Evolutionary conservation across 495 filamentous ascomycete species (phyloP).

Genomic region (Hyaloscypha hepaticicola): DNA sequence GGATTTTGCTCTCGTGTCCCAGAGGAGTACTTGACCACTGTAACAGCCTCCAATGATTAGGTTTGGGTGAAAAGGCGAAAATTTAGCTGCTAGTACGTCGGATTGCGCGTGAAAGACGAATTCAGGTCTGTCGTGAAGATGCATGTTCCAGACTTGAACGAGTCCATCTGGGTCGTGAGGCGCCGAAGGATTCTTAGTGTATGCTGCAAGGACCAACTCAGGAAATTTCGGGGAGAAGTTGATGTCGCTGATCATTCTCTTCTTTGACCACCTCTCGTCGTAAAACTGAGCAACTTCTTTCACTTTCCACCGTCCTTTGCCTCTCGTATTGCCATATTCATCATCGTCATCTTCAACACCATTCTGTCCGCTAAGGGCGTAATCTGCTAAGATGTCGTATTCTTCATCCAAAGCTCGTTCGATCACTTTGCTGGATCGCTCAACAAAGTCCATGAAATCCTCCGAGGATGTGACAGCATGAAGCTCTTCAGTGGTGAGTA

Average conservation of each 20-base stretch:
- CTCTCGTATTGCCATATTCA: slow-evolving; percentile 63
- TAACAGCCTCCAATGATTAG: slow-evolving; percentile 94
- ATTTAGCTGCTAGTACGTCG: slow-evolving; percentile 92
- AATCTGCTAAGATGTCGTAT: slow-evolving; percentile 95
- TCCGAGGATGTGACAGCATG: slow-evolving; percentile 87
- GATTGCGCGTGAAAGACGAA: slow-evolving; percentile 96
- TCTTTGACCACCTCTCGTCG: slow-evolving; percentile 94
- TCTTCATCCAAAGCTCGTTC: slow-evolving; percentile 89
- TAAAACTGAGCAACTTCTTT: slow-evolving; percentile 90
- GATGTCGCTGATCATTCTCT: slow-evolving; percentile 90
- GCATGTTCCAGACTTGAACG: slow-evolving; percentile 95
- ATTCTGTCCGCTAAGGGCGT: slow-evolving; percentile 69
- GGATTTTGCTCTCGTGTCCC: slow-evolving; percentile 89
- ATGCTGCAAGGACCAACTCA: slow-evolving; percentile 88
- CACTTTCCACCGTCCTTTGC: slow-evolving; percentile 75
- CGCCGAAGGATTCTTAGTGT: slow-evolving; percentile 93
- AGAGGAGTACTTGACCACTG: slow-evolving; percentile 94
- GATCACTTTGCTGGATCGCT: slow-evolving; percentile 93
- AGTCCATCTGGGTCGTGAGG: slow-evolving; percentile 95
- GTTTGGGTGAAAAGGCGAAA: slow-evolving; percentile 96
- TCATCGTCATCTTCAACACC: slow-evolving; percentile 82
- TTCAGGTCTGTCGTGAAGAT: slow-evolving; percentile 89
- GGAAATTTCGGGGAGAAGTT: slow-evolving; percentile 94
- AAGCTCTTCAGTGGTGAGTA: slow-evolving; percentile 81
- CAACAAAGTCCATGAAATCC: slow-evolving; percentile 94